Evolutionary conservation across 306 rosid species (phyloP), one percentile per base, ranked within the genome.

Genomic region (Casuarina equisetifolia): DNA sequence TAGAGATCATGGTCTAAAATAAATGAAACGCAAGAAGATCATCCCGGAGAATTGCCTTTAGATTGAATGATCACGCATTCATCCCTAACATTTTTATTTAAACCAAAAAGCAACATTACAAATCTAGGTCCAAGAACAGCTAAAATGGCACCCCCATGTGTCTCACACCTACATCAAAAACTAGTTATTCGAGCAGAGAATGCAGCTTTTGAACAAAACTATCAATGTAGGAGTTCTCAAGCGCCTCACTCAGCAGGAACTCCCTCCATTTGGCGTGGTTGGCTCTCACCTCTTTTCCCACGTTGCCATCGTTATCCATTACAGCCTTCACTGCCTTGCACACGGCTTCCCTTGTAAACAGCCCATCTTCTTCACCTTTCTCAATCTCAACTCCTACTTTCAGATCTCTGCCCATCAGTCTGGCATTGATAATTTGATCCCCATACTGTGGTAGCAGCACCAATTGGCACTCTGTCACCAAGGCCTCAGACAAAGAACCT

Each of bases 311-410:
- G 1, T 69, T 75, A 52, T 85, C 89, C 86, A 82, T 84, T 6
- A 87, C 88, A 0, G 73, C 25, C 67, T 17, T 78, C 62, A 88
- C 84, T 9, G 81, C 90, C 54, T 85, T 69, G 69, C 85, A 82
- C 53, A 89, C 91, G 46, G 80, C 83, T 46, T 86, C 89, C 71
- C 16, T 88, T 0, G 72, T 82, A 72, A 93, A 89, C 3, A 67
- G 5, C 19, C 94, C 97, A 42, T 89, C 83, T 75, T 88, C 86
- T n/a, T 82, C 90, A 44, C 81, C 83, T 78, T 73, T 89, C 82
- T 85, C 84, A 46, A 90, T 88, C 75, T 89, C 96, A 20, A 86
- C 79, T 49, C 97, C 96, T 0, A 84, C 89, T 72, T 83, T 85
- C 67, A 91, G 45, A 64, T 81, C 69, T 6, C 77, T 72, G 7